These are phyloP conservation scores for Alternaria hordeiaustralica DNA, from an alignment of 2,329 filamentous ascomycete genomes.

Conservation along the genomic window DNA sequence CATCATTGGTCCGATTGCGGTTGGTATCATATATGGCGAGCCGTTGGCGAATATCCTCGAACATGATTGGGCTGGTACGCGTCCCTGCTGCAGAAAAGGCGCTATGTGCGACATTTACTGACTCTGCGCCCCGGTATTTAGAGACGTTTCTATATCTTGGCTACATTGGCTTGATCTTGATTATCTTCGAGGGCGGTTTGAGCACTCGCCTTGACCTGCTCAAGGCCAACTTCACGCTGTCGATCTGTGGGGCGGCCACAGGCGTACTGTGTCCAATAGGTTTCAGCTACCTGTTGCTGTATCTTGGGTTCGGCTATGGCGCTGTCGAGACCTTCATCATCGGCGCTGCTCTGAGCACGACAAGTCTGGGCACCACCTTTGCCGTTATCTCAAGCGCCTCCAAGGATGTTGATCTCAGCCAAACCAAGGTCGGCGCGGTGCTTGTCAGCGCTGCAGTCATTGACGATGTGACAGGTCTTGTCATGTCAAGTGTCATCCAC, in stretches of 20 bases:
- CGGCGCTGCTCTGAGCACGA: conserved; percentile 36
- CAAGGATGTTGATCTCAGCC: conserved; percentile 49
- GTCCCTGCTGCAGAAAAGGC: not conserved
- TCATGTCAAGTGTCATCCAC: conserved; percentile 49
- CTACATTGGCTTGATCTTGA: conserved; percentile 58
- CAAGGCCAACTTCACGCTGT: conserved; percentile 54
- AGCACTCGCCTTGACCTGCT: conserved; percentile 56
- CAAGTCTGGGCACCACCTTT: conserved; percentile 41
- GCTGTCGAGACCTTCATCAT: conserved; percentile 39
- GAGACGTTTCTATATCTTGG: conserved; percentile 53
- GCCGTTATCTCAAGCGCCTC: conserved; percentile 43
- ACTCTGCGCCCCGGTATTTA: not conserved
- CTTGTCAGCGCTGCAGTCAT: conserved; percentile 57
- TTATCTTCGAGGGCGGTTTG: conserved; percentile 61
- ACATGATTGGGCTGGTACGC: conserved; percentile 12
- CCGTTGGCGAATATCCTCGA: conserved; percentile 18
- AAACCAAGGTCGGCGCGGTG: conserved; percentile 54
- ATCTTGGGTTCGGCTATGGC: conserved; percentile 53
- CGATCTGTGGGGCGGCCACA: conserved; percentile 51
- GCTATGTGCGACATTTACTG: not conserved
- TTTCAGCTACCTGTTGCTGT: conserved; percentile 49
- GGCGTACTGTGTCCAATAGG: conserved; percentile 55
- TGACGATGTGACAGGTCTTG: conserved; percentile 55
- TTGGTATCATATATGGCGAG: conserved; percentile 16
- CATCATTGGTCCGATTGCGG: conserved; percentile 16